phyloP scores from a whole-genome alignment of 768 basidiomycete species.

The Chalciporus chontae region DNA sequence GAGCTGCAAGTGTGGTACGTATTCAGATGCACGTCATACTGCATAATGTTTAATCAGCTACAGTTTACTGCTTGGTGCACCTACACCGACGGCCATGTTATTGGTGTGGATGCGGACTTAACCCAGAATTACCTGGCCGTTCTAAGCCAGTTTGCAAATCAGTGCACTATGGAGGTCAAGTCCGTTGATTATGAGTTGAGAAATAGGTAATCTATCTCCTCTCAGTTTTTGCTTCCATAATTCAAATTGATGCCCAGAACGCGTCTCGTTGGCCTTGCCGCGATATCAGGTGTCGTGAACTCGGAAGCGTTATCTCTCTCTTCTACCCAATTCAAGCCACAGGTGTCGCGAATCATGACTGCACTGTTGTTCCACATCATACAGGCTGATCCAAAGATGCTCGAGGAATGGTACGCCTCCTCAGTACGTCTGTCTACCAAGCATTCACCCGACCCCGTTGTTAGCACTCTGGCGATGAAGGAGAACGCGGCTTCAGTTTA shows the following conservation, averaged over 20 bases:
- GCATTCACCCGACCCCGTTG: neutral
- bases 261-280: slow-evolving; percentile 81
- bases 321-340: slow-evolving; percentile 64
- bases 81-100: slow-evolving; percentile 80
- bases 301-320: slow-evolving; percentile 83
- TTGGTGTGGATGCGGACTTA: slow-evolving; percentile 70
- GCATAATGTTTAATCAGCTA: neutral
- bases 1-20: slow-evolving; percentile 79
- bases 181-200: slow-evolving; percentile 63
- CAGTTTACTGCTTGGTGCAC: slow-evolving; percentile 92
- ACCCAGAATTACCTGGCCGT: slow-evolving; percentile 69
- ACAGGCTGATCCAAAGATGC: slow-evolving; percentile 51
- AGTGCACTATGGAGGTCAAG: slow-evolving; percentile 49
- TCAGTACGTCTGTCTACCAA: neutral
- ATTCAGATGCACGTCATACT: neutral
- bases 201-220: slow-evolving; percentile 55
- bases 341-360: slow-evolving; percentile 66
- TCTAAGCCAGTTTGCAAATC: slow-evolving; percentile 58
- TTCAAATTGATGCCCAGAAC: slow-evolving; percentile 44
- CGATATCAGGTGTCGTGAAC: slow-evolving; percentile 72
- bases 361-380: slow-evolving; percentile 69
- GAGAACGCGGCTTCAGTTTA: slow-evolving; percentile 74
- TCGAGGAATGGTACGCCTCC: slow-evolving; percentile 64
- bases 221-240: neutral
- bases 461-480: slow-evolving; percentile 59